Conservation (phyloP, 73 alveolate genomes). For the Breviolum minutum region DNA sequence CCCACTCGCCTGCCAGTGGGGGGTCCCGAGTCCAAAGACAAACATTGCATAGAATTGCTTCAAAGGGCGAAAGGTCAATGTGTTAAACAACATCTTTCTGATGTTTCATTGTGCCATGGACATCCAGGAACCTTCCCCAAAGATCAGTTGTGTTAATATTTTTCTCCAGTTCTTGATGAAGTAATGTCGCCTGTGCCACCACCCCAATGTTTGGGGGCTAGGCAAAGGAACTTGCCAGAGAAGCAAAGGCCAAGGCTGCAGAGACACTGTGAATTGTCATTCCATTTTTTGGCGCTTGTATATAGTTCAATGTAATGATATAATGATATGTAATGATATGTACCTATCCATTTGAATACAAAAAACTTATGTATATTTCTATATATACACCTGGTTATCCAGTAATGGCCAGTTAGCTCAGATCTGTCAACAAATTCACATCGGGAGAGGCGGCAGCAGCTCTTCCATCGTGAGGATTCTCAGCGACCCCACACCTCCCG, state of each 20-base stretch:
- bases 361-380: too few species aligned
- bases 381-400: too few species aligned
- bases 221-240: neutral
- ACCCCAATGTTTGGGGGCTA: neutral
- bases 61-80: neutral
- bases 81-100: neutral
- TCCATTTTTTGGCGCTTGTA: neutral
- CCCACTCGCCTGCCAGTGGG: constrained; percentile 54
- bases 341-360: too few species aligned
- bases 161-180: too few species aligned
- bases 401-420: too few species aligned
- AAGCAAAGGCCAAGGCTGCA: constrained; percentile 35
- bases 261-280: neutral
- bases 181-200: too few species aligned
- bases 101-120: neutral
- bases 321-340: too few species aligned
- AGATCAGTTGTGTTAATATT: neutral
- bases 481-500: too few species aligned
- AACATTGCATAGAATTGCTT: neutral
- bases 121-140: neutral
- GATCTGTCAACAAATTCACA: too few species aligned
- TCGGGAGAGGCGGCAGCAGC: too few species aligned
- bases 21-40: neutral
- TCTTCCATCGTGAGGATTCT: too few species aligned
- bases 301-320: too few species aligned